Evolutionary conservation across 345 rosid genomes (phyloP).

Genomic region (Mercurialis annua): DNA sequence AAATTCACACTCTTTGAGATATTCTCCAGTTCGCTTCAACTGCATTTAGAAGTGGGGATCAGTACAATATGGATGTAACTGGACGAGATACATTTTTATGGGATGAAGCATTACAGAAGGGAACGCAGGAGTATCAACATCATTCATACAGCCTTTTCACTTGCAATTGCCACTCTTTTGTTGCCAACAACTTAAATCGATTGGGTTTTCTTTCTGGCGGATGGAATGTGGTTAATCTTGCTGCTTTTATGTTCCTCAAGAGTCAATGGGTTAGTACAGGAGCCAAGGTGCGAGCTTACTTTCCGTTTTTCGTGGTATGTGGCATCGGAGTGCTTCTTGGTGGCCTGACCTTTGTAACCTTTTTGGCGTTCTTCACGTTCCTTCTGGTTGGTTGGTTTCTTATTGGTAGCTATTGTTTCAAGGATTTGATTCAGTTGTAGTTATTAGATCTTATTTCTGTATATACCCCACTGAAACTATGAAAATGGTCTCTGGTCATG

Average conservation of each 20-base stretch:
- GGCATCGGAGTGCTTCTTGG: slow-evolving; percentile 58
- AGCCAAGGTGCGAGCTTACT: slow-evolving; percentile 45
- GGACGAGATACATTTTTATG: slow-evolving; percentile 48
- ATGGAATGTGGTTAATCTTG: slow-evolving; percentile 90
- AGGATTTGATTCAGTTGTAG: slow-evolving; percentile 65
- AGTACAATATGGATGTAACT: slow-evolving; percentile 22
- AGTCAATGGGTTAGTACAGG: slow-evolving; percentile 76
- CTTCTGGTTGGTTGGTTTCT: slow-evolving; percentile 79
- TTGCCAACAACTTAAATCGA: slow-evolving; percentile 86
- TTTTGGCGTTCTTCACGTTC: slow-evolving; percentile 47
- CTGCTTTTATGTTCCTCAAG: slow-evolving; percentile 58
- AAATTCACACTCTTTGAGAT: not conserved
- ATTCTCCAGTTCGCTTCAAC: slow-evolving; percentile 40
- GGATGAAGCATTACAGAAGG: slow-evolving; percentile 67
- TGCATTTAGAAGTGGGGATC: slow-evolving; percentile 36
- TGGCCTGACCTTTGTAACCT: slow-evolving; percentile 52
- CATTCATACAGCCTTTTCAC: slow-evolving; percentile 72
- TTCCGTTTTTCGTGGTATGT: slow-evolving; percentile 51
- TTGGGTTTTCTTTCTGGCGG: slow-evolving; percentile 61
- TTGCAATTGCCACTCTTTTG: slow-evolving; percentile 96
- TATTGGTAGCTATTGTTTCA: slow-evolving; percentile 74
- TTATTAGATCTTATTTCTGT: slow-evolving; percentile 3
- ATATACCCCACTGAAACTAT: not conserved
- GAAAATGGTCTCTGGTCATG: not conserved
- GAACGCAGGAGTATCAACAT: slow-evolving; percentile 85